Base-by-base conservation (phyloP, 495 filamentous ascomycete species). In the Bombardia bombarda region DNA sequence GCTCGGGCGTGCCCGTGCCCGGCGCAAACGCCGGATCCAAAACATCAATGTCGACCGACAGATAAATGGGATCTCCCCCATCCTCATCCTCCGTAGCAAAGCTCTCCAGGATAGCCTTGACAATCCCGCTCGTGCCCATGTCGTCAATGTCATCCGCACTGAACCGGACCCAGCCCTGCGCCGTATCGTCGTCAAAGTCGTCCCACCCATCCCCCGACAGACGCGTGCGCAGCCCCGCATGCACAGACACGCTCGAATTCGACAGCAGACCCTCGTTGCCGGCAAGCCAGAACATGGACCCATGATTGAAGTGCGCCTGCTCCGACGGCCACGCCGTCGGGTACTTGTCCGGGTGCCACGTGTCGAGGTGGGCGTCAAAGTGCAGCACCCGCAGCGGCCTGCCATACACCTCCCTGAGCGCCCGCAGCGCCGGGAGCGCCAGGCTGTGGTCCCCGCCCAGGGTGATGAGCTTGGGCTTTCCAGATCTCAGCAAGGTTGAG, bases 261-360 rank as follows among this genome's bases (percentile, higher is more conserved):
- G 74, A 65, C 33, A 90, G 77, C 19, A 90, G 61, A 0, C 83
- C 83, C 59, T 90, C 87, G 19, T 78, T 74, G 35, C 76, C 78
- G 2, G 87, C 86, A 37, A 87, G 72, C 77, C 84, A 86, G 71
- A 93, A 92, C 78, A 90, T 89, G 36, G 72, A 81, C 3, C 87
- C 86, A 60, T 93, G 87, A 55, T 80, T 90, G 66, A 90, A 93
- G 45, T 77, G 70, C 7, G 76, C 70, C 55, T 86, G 84, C 54
- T 78, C 72, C 10, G 70, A 75, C 7, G 69, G 61, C 86, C 87
- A 93, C 40, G 79, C 78, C 12, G 74, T 78, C 0, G 83, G 80
- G 61, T 90, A 90, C 43, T 82, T 83, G 10, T 73, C 75, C 1
- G 87, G 87, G 55, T 87, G 78, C 86, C 86, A 90, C 4, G 87